These are phyloP conservation scores for Colletotrichum sublineola DNA, from an alignment of 2,329 filamentous ascomycete species.

Conservation along the genomic window DNA sequence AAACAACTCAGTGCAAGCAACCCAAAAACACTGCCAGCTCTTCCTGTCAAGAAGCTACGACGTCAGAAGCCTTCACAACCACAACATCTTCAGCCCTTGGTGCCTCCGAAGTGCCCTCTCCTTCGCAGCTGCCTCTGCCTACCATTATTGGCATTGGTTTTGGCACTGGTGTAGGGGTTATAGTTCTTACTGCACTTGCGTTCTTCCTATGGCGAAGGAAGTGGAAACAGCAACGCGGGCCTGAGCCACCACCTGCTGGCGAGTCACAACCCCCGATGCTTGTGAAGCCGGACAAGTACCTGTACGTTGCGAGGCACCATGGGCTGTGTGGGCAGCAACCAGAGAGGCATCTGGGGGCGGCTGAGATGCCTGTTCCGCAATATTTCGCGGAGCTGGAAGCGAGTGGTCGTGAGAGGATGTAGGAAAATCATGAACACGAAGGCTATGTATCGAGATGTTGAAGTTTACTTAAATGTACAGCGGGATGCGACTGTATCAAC, in stretches of 20 bases:
- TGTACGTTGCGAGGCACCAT: background rate
- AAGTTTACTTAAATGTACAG: too few relatives aligned
- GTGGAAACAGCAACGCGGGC: background rate
- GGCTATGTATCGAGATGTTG: background rate
- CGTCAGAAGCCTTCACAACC: background rate
- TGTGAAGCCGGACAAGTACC: background rate
- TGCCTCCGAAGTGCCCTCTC: background rate
- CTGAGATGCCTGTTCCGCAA: background rate
- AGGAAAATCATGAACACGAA: background rate
- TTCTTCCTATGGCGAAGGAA: slow-evolving; percentile 4
- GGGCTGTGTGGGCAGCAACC: background rate
- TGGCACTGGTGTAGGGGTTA: background rate
- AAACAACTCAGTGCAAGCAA: too few relatives aligned
- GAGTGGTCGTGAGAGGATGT: background rate
- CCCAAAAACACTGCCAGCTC: background rate
- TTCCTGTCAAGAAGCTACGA: background rate
- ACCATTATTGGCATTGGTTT: slow-evolving; percentile 2
- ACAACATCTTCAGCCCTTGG: background rate
- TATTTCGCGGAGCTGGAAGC: slow-evolving; percentile 9
- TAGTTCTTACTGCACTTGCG: background rate
- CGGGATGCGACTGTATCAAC: background rate
- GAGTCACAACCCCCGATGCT: background rate
- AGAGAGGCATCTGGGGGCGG: background rate
- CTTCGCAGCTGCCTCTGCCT: background rate
- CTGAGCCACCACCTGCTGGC: background rate